phyloP scores from a whole-genome alignment of 345 rosid species.

The Eucalyptus regnans region DNA sequence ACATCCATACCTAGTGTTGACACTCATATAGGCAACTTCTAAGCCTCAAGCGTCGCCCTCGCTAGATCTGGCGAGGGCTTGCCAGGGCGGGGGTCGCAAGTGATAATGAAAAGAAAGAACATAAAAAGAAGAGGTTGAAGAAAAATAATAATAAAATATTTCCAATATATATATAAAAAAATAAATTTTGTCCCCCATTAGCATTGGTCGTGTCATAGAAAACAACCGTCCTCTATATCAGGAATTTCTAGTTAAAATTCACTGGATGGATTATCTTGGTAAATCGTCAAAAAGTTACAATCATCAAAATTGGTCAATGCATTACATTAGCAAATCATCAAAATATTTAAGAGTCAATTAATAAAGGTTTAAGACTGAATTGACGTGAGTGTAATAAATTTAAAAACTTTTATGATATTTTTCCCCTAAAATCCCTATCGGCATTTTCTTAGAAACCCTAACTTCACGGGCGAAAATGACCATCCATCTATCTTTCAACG shows the following conservation, averaged over 20 bases:
- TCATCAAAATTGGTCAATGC: rapidly evolving
- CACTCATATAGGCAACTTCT: neutral
- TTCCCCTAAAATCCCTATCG: rapidly evolving
- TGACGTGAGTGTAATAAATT: no score
- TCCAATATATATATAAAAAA: no score
- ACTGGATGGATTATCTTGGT: rapidly evolving
- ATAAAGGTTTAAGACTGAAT: rapidly evolving
- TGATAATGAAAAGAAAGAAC: neutral
- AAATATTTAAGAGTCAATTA: no score
- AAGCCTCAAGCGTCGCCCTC: neutral
- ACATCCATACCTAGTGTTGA: neutral
- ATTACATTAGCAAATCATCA: no score
- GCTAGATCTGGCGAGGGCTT: neutral
- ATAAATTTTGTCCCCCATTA: rapidly evolving
- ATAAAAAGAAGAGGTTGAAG: no score
- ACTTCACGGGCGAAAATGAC: neutral
- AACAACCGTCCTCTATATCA: rapidly evolving
- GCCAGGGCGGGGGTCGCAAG: neutral
- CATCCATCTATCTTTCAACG: neutral
- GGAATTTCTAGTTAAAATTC: no score
- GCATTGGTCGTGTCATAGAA: rapidly evolving
- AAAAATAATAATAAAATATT: no score
- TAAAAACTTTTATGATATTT: no score
- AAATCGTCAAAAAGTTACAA: no score
- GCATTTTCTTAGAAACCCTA: neutral